phyloP scores from a whole-genome alignment of 1,284 basidiomycete species.

The Coniophora puteana region DNA sequence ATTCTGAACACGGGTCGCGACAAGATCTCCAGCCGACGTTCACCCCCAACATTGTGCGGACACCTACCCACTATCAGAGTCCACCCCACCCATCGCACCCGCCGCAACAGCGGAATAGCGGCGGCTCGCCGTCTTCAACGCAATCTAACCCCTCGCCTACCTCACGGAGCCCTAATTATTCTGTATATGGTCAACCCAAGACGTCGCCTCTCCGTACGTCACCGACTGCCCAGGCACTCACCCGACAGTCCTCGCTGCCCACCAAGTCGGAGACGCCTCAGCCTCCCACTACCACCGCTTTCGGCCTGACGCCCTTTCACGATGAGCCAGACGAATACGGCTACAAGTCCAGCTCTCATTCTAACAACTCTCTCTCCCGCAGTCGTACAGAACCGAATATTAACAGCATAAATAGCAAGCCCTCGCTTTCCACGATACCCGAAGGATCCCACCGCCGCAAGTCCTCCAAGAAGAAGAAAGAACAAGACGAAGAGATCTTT shows the following conservation, averaged over 20 bases:
- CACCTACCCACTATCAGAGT: conserved; percentile 37
- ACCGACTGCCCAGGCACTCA: conserved; percentile 16
- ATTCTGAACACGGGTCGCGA: conserved; percentile 27
- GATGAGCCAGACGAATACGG: too few relatives aligned
- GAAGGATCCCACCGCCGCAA: conserved; percentile 27
- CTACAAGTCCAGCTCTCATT: conserved; percentile 28
- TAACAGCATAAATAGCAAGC: conserved; percentile 7
- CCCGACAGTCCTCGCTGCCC: conserved; percentile 26
- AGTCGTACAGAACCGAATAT: conserved; percentile 32
- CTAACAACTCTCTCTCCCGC: conserved; percentile 24
- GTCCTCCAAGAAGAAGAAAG: conserved; percentile 8
- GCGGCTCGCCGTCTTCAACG: too few relatives aligned
- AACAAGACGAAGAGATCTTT: conserved; percentile 18
- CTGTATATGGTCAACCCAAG: conserved; percentile 16
- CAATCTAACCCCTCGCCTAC: too few relatives aligned
- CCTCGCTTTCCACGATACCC: conserved; percentile 32
- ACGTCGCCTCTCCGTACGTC: conserved; percentile 15
- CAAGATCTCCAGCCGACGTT: conserved; percentile 61
- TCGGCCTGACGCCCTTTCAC: too few relatives aligned
- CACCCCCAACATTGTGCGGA: conserved; percentile 59
- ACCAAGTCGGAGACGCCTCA: conserved; percentile 12
- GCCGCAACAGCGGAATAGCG: conserved; percentile 4
- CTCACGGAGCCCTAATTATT: too few relatives aligned
- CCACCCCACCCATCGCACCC: conserved; percentile 20
- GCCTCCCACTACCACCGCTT: conserved; percentile 22